Percentiles rank a stretch among this genome's conserved stretches.
phyloP scores from a whole-genome alignment of 495 filamentous ascomycete species.

The Annulohypoxylon stygium region DNA sequence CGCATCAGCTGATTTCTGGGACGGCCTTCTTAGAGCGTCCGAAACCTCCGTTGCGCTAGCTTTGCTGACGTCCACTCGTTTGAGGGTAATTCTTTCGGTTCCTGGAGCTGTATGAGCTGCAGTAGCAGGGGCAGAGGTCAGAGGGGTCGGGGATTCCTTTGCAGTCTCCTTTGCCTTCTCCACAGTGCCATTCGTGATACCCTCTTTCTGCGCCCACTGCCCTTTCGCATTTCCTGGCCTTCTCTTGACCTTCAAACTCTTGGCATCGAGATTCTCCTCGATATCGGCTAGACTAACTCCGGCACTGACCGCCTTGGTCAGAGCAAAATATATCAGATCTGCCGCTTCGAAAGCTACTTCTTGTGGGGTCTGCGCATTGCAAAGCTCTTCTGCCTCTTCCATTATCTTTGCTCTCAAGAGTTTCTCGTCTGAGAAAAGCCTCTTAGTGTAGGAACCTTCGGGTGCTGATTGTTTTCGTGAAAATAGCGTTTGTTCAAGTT shows the following conservation, averaged over 20 bases:
- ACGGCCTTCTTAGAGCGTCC: slow-evolving; percentile 83
- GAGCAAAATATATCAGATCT: slow-evolving; percentile 94
- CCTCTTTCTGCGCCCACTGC: slow-evolving; percentile 85
- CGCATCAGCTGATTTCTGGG: slow-evolving; percentile 88
- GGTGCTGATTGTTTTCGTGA: slow-evolving; percentile 84
- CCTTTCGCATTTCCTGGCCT: slow-evolving; percentile 94
- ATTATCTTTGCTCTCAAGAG: slow-evolving; percentile 94
- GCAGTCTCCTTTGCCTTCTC: slow-evolving; percentile 58
- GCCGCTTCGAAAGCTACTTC: slow-evolving; percentile 94
- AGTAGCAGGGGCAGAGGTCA: slow-evolving; percentile 41
- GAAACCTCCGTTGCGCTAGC: slow-evolving; percentile 71
- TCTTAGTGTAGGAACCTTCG: slow-evolving; percentile 89
- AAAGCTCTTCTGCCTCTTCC: slow-evolving; percentile 96
- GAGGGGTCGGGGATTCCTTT: slow-evolving; percentile 38
- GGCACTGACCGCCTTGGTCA: slow-evolving; percentile 85
- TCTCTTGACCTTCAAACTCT: slow-evolving; percentile 92
- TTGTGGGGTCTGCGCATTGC: slow-evolving; percentile 81
- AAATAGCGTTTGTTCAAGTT: slow-evolving; percentile 85
- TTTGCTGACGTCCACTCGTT: slow-evolving; percentile 74
- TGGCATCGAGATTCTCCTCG: slow-evolving; percentile 90
- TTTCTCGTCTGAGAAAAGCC: slow-evolving; percentile 91
- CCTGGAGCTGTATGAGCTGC: slow-evolving; percentile 63
- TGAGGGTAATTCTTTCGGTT: slow-evolving; percentile 83
- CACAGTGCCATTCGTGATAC: slow-evolving; percentile 62
- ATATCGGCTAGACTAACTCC: slow-evolving; percentile 90